phyloP scores from a whole-genome alignment of 1,284 basidiomycete species.

The Leccinum pachyderme region DNA sequence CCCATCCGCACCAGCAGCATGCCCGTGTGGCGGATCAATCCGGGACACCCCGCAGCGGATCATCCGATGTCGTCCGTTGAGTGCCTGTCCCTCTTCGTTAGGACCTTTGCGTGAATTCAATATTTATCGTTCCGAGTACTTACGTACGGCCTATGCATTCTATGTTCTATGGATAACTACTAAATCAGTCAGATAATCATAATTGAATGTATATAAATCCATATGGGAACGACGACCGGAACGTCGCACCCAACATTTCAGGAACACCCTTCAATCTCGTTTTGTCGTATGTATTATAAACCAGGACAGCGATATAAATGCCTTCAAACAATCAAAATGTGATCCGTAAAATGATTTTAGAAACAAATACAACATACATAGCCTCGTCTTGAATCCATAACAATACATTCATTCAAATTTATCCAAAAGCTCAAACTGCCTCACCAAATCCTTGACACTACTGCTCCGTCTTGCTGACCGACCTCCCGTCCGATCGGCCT shows the following conservation, averaged over 20 bases:
- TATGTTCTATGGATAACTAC: neutral
- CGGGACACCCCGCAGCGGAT: neutral
- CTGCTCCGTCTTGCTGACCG: slow-evolving; percentile 40
- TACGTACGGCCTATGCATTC: neutral
- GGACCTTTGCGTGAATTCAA: neutral
- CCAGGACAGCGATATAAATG: neutral
- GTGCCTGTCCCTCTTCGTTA: neutral
- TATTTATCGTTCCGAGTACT: neutral
- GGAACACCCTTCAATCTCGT: neutral
- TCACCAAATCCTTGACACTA: slow-evolving; percentile 69
- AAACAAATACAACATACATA: slow-evolving; percentile 4
- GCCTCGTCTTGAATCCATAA: neutral
- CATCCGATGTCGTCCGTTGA: neutral
- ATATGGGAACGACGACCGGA: neutral
- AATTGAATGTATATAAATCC: neutral
- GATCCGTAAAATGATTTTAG: too few relatives aligned
- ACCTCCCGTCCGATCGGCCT: neutral
- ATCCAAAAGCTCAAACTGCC: slow-evolving; percentile 52
- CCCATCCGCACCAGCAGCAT: slow-evolving; percentile 24
- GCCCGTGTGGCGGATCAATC: neutral
- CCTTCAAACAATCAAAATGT: neutral
- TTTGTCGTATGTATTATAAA: neutral
- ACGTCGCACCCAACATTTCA: neutral
- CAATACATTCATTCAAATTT: slow-evolving; percentile 5
- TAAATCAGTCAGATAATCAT: neutral